phyloP scores from a whole-genome alignment of 2,329 filamentous ascomycete species.

The Colletotrichum filicis region DNA sequence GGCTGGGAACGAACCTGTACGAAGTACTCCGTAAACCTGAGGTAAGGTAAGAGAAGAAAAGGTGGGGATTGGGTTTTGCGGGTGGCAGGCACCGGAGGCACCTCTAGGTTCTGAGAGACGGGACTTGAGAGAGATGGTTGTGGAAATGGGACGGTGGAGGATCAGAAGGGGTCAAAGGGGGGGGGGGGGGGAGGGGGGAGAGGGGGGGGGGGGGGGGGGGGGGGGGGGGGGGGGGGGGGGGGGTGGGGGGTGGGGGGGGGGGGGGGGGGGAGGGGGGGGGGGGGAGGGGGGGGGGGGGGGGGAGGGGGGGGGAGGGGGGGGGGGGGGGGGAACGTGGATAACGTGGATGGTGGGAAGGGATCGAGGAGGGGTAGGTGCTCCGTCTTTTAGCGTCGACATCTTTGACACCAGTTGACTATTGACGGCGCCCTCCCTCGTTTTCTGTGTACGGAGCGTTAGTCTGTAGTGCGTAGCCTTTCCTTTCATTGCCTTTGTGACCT shows the following conservation, averaged over 20 bases:
- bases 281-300: too few species aligned
- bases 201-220: too few species aligned
- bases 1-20: neutral
- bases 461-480: neutral
- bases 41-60: neutral
- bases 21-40: too few species aligned
- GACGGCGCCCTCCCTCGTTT: neutral
- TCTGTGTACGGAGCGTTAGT: neutral
- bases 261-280: too few species aligned
- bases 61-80: neutral
- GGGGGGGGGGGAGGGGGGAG: neutral
- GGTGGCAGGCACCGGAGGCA: neutral
- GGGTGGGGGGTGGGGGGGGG: too few species aligned
- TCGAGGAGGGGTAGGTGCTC: slow-evolving; percentile 23
- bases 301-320: neutral
- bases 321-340: neutral
- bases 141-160: slow-evolving; percentile 5
- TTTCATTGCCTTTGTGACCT: neutral
- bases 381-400: slow-evolving; percentile 9
- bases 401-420: neutral
- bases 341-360: slow-evolving; percentile 1
- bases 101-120: too few species aligned
- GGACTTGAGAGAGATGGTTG: neutral
- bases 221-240: too few species aligned
- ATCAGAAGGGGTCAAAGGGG: neutral